A percentile compares a stretch with the other conserved stretches of the same genome.
Conservation (phyloP, 306 rosid genomes). For the Canavalia ensiformis region DNA sequence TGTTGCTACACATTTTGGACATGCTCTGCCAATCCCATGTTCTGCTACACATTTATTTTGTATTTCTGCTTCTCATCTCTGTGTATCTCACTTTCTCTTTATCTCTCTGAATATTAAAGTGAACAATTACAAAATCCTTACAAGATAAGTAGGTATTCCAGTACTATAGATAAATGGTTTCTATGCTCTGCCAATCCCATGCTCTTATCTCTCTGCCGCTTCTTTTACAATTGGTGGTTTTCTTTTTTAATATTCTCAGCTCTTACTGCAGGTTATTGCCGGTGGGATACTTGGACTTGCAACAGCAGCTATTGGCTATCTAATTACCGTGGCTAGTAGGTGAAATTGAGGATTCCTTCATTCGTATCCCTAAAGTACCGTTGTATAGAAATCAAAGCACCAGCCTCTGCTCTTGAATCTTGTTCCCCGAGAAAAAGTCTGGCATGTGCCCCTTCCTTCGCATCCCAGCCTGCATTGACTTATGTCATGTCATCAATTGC, state of each 20-base stretch:
- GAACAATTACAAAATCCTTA: conserved; percentile 24
- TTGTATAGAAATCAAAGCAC: conserved; percentile 48
- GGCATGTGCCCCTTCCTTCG: conserved; percentile 42
- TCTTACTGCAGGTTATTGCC: conserved; percentile 81
- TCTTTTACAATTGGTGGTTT: conserved; percentile 9
- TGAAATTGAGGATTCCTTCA: conserved; percentile 49
- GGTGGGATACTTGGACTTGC: conserved; percentile 82
- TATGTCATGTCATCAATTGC: conserved; percentile 36
- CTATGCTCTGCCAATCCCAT: conserved; percentile 6
- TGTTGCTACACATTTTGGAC: conserved; percentile 5
- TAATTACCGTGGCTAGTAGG: conserved; percentile 53
- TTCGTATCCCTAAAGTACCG: conserved; percentile 39
- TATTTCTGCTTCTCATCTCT: neutral
- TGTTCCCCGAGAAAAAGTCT: conserved; percentile 17
- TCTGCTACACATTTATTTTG: neutral
- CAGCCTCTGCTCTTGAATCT: conserved; percentile 33
- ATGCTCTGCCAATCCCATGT: neutral
- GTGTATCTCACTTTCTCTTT: conserved; percentile 5
- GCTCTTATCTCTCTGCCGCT: neutral
- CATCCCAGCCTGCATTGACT: conserved; percentile 41
- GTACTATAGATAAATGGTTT: neutral
- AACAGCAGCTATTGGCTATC: conserved; percentile 69
- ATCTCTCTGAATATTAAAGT: conserved; percentile 19
- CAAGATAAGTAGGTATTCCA: neutral
- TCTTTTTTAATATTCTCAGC: conserved; percentile 36